These are phyloP conservation scores for Colletotrichum sublineola DNA, from an alignment of 2,329 filamentous ascomycete genomes.

Conservation along the genomic window DNA sequence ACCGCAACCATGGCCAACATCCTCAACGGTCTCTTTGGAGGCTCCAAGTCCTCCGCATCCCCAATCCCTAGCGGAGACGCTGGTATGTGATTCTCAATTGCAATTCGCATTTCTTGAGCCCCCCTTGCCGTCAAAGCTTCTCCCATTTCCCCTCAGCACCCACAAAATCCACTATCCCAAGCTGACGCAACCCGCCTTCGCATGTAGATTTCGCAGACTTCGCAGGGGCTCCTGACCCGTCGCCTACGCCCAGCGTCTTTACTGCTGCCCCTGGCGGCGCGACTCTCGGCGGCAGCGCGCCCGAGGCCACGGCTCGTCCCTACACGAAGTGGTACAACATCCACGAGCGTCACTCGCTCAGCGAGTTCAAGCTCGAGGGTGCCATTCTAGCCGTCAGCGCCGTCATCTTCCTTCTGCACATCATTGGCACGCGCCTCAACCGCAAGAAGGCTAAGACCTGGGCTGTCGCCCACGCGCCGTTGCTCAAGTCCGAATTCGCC, in stretches of 20 bases:
- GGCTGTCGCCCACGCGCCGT: conserved; percentile 79
- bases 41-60: conserved; percentile 70
- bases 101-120: conserved; percentile 18
- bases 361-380: conserved; percentile 90
- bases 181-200: conserved; percentile 47
- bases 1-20: conserved; percentile 66
- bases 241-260: conserved; percentile 58
- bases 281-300: conserved; percentile 57
- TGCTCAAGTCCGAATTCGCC: conserved; percentile 85
- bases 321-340: conserved; percentile 98
- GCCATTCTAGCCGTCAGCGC: conserved; percentile 82
- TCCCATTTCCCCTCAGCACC: conserved; percentile 36
- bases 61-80: conserved; percentile 68
- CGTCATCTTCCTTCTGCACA: conserved; percentile 81
- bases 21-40: conserved; percentile 78
- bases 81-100: conserved; percentile 63
- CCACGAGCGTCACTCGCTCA: conserved; percentile 87
- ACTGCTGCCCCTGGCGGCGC: conserved; percentile 61
- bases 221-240: conserved; percentile 79
- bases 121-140: conserved; percentile 26
- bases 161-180: conserved; percentile 35
- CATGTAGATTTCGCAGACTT: conserved; percentile 92
- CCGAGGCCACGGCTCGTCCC: conserved; percentile 67
- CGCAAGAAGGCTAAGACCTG: conserved; percentile 83
- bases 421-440: conserved; percentile 86